Evolutionary conservation across 805 yeast genomes (phyloP).

Genomic region (Henningerozyma blattae): DNA sequence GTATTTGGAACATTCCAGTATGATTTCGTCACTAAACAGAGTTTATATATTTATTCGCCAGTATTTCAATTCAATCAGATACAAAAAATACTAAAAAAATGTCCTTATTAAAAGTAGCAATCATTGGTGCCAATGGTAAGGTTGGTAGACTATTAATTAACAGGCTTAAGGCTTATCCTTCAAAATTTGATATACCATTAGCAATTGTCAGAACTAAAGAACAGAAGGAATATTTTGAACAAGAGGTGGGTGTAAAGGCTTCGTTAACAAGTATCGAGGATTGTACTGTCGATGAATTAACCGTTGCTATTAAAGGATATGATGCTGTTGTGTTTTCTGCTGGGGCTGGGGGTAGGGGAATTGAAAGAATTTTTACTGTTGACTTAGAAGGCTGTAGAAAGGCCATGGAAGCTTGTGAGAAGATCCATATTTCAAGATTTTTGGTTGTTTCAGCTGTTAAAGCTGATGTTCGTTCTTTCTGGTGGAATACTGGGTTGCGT

Average conservation of each 20-base stretch:
- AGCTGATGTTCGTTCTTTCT: conserved; percentile 38
- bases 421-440: conserved; percentile 32
- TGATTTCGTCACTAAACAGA: too few species aligned
- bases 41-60: too few species aligned
- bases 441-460: conserved; percentile 44
- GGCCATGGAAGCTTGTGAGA: conserved; percentile 40
- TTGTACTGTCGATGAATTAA: conserved; percentile 25
- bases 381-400: conserved; percentile 54
- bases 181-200: conserved; percentile 20
- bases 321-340: conserved; percentile 51
- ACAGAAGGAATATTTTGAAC: conserved; percentile 31
- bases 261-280: conserved; percentile 30
- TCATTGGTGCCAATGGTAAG: conserved; percentile 53
- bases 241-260: conserved; percentile 27
- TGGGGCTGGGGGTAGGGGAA: conserved; percentile 48
- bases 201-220: conserved; percentile 34
- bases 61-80: not conserved
- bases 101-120: conserved; percentile 24
- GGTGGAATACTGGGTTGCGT: conserved; percentile 29
- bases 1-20: too few species aligned
- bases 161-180: conserved; percentile 20
- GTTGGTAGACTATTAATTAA: conserved; percentile 38
- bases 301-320: conserved; percentile 30
- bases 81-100: not conserved
- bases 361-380: conserved; percentile 34